A percentile compares a stretch with the other conserved stretches of the same genome.
phyloP scores from a whole-genome alignment of 805 yeast species.

The Candida boidinii region DNA sequence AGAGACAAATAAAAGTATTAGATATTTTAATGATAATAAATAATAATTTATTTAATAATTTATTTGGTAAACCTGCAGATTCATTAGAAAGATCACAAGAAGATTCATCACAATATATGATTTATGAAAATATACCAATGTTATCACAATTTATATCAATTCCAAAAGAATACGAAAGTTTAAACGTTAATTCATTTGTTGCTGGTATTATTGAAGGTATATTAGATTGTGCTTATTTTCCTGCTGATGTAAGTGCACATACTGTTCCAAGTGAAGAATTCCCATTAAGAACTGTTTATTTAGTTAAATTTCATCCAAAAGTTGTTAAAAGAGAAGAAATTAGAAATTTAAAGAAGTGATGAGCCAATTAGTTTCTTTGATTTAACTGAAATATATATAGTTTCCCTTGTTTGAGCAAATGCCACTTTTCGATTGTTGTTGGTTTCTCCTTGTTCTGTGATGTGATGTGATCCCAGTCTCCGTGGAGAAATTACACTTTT shows the following conservation, averaged over 20 bases:
- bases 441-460: no score
- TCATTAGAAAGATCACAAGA: constrained; percentile 35
- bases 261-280: constrained; percentile 50
- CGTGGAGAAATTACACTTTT: no score
- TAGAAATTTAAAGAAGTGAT: constrained; percentile 12
- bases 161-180: constrained; percentile 69
- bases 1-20: constrained; percentile 59
- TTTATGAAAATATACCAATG: constrained; percentile 66
- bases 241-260: constrained; percentile 78
- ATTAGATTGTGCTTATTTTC: constrained; percentile 62
- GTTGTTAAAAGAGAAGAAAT: constrained; percentile 47
- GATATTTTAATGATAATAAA: constrained; percentile 74
- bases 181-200: constrained; percentile 74
- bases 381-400: no score
- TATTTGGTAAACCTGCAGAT: constrained; percentile 69
- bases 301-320: constrained; percentile 58
- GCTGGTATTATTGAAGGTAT: constrained; percentile 86
- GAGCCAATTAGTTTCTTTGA: not conserved
- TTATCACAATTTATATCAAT: constrained; percentile 65
- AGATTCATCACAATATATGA: constrained; percentile 65
- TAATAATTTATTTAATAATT: constrained; percentile 59
- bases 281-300: constrained; percentile 66
- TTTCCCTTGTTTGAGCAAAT: no score
- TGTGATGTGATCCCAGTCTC: no score
- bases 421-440: no score